Conservation (phyloP, 2,329 filamentous ascomycete genomes). For the Lojkania enalia region DNA sequence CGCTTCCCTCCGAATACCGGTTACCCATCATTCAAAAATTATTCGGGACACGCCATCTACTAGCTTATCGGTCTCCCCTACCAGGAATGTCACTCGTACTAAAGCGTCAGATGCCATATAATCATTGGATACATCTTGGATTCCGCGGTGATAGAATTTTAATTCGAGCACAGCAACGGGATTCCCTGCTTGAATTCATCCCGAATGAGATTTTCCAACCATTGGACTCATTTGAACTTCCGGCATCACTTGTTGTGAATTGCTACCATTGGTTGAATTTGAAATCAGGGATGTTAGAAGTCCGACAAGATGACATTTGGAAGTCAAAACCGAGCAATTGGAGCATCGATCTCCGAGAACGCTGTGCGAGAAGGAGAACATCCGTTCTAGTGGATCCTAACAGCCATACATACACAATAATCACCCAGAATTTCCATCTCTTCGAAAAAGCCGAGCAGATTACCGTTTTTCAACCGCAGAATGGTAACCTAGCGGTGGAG, state of each 20-base stretch:
- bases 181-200: conserved; percentile 39
- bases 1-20: conserved; percentile 56
- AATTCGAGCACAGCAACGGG: conserved; percentile 44
- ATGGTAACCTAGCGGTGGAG: conserved; percentile 49
- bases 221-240: conserved; percentile 52
- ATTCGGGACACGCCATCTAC: conserved; percentile 57
- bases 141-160: conserved; percentile 45
- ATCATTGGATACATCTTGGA: conserved; percentile 59
- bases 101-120: conserved; percentile 36
- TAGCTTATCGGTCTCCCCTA: conserved; percentile 55
- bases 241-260: conserved; percentile 52
- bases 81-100: conserved; percentile 55
- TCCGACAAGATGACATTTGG: conserved; percentile 54
- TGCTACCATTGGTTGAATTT: conserved; percentile 64
- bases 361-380: conserved; percentile 32
- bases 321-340: conserved; percentile 41
- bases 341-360: conserved; percentile 38
- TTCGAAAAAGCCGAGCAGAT: conserved; percentile 53
- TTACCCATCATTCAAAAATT: conserved; percentile 51
- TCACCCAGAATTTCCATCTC: conserved; percentile 51
- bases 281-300: conserved; percentile 49
- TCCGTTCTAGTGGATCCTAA: conserved; percentile 54
- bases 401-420: conserved; percentile 42
- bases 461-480: conserved; percentile 52
- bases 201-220: conserved; percentile 30